These are phyloP conservation scores for Neophaeococcomyces mojaviensis DNA, from an alignment of 2,329 filamentous ascomycete genomes.

Conservation along the genomic window DNA sequence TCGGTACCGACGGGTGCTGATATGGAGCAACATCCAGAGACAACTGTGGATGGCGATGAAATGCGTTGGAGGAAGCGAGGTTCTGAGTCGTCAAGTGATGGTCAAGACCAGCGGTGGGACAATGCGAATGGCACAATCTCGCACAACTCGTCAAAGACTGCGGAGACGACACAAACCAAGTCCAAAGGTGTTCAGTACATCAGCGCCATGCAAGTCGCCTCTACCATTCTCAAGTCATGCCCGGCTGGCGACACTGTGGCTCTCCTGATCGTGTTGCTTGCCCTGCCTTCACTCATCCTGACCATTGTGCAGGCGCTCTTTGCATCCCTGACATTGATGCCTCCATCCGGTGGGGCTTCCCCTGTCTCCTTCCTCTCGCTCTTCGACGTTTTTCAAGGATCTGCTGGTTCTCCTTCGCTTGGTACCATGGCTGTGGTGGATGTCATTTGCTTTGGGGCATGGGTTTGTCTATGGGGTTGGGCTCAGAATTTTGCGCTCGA, in stretches of 20 bases:
- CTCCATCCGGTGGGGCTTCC: slow-evolving; percentile 65
- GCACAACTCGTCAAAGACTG: slow-evolving; percentile 42
- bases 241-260: slow-evolving; percentile 92
- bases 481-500: slow-evolving; percentile 84
- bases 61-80: slow-evolving; percentile 7
- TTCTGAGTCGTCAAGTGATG: slow-evolving; percentile 11
- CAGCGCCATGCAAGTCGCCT: slow-evolving; percentile 67
- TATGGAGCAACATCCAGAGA: neutral
- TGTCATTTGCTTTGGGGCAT: slow-evolving; percentile 71
- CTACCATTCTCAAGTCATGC: slow-evolving; percentile 81
- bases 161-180: slow-evolving; percentile 64
- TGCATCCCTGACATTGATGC: slow-evolving; percentile 85
- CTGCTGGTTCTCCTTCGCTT: slow-evolving; percentile 75
- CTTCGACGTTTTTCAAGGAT: slow-evolving; percentile 84
- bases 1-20: slow-evolving; percentile 1
- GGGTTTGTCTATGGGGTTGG: slow-evolving; percentile 80
- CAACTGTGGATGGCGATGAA: neutral
- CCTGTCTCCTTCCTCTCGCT: slow-evolving; percentile 69
- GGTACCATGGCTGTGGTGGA: slow-evolving; percentile 80
- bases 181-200: slow-evolving; percentile 62
- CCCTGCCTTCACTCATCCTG: slow-evolving; percentile 79
- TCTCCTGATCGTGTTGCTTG: slow-evolving; percentile 90
- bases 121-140: slow-evolving; percentile 14
- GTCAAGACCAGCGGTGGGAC: slow-evolving; percentile 10
- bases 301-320: slow-evolving; percentile 88